Evolutionary conservation across 345 rosid species (phyloP), one percentile per base, ranked within the genome.

Genomic region (Mallotus nudiflorus): DNA sequence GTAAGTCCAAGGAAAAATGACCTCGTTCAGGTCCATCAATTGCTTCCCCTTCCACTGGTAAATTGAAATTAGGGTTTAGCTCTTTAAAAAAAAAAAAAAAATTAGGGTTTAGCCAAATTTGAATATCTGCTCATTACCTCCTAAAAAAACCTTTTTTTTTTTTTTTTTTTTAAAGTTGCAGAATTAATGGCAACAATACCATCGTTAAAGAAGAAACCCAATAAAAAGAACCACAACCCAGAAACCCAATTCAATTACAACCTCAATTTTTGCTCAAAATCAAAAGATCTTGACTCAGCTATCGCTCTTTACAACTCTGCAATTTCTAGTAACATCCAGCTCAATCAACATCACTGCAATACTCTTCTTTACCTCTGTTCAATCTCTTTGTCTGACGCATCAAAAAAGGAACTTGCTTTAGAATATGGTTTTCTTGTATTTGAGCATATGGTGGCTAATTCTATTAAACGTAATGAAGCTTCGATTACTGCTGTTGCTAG

Each of bases 361-460:
- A 64, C 84, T 49, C 85, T 91, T 37, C 89, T 93, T 16, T 89
- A 89, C 79, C 90, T 89, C 65, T 88, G 94, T 70, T 87, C 96
- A 20, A 72, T 70, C 62, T 75, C 82, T 54, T 54, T 82, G n/a
- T 20, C 75, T 19, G 84, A 85, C 31, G 75, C 79, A 45, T 78
- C 84, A 0, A 54, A 53, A 2, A 82, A 78, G 68, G 73, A 71
- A 16, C 72, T 72, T 1, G 73, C 88, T 24, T 27, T 86, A 20
- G 33, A 42, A 1, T 40, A 75, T 66, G 98, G 96, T 20, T 88
- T 82, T 69, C 80, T 84, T 27, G 73, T 91, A 48, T 90, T 85
- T 64, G 85, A 86, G 28, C 82, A 81, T 62, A 84, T 91, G 96
- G 70, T 82, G 50, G 52, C 85, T 10, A 77, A 70, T 4, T 81